These are phyloP conservation scores for Neurospora cerealis DNA, from an alignment of 495 filamentous ascomycete genomes.

Conservation along the genomic window DNA sequence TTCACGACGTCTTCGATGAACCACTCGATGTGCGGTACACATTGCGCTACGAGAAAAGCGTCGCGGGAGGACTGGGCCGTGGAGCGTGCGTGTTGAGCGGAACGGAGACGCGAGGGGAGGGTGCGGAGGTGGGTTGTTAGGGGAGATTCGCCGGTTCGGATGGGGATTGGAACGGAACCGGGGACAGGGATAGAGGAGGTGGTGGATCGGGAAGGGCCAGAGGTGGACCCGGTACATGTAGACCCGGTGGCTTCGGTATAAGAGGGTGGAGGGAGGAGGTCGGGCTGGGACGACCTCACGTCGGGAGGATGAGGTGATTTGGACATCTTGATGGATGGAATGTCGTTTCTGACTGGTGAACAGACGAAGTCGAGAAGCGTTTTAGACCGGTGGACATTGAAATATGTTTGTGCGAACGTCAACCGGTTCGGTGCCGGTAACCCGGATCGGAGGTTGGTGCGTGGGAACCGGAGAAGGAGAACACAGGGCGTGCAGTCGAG, in stretches of 20 bases:
- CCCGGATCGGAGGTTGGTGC: background rate
- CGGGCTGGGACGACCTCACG: background rate
- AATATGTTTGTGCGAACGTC: background rate
- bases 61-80: constrained; percentile 22
- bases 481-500: background rate
- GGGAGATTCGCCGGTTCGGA: constrained; percentile 13
- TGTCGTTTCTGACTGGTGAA: background rate
- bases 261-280: constrained; percentile 21
- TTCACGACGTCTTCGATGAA: constrained; percentile 26
- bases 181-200: background rate
- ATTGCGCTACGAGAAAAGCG: constrained; percentile 22
- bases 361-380: background rate
- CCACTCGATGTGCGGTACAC: constrained; percentile 27
- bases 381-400: background rate
- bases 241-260: constrained; percentile 20
- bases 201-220: background rate
- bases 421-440: background rate
- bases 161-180: constrained; percentile 3
- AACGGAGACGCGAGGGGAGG: constrained; percentile 28
- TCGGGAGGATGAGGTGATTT: background rate
- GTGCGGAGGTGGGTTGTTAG: constrained; percentile 29
- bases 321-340: background rate
- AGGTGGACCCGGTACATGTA: background rate
- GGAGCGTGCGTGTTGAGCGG: constrained; percentile 16
- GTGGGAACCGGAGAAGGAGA: background rate